A percentile compares a stretch with the other conserved stretches of the same genome.
These are phyloP conservation scores for Fraxinus pennsylvanica DNA, from an alignment of 257 asterid genomes.

Conservation along the genomic window DNA sequence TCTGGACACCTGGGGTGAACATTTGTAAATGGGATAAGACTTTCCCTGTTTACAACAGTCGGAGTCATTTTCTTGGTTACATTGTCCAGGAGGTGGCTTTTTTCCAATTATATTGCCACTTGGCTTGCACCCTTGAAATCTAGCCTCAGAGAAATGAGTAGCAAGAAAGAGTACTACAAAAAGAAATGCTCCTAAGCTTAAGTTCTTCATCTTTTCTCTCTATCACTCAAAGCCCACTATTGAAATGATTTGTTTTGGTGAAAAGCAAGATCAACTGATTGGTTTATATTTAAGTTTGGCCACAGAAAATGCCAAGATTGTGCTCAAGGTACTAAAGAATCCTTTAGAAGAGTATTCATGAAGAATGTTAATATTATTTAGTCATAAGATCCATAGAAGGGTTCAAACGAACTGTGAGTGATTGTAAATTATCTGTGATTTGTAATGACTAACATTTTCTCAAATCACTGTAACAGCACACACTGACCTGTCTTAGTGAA, in stretches of 20 bases:
- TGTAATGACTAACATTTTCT: neutral
- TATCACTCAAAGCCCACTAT: neutral
- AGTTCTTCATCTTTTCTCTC: neutral
- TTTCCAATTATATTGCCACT: conserved; percentile 42
- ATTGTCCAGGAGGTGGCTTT: conserved; percentile 43
- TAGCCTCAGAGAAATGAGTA: neutral
- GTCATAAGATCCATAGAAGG: neutral
- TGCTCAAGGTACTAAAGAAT: neutral
- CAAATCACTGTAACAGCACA: neutral
- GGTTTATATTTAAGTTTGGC: neutral
- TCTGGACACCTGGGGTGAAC: conserved; percentile 33
- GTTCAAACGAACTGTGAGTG: neutral
- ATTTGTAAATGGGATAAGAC: conserved; percentile 33
- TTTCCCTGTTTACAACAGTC: conserved; percentile 44
- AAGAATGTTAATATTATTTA: neutral
- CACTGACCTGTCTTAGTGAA: neutral
- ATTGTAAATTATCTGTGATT: too few species aligned
- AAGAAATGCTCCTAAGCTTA: neutral
- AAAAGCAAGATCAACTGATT: neutral
- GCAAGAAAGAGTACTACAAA: neutral
- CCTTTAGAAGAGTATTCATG: neutral
- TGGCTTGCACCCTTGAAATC: conserved; percentile 25
- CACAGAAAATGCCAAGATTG: neutral
- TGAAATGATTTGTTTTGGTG: neutral
- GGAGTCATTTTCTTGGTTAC: conserved; percentile 42